Evolutionary conservation across 495 filamentous ascomycete genomes (phyloP).

Genomic region (Daldinia vernicosa): DNA sequence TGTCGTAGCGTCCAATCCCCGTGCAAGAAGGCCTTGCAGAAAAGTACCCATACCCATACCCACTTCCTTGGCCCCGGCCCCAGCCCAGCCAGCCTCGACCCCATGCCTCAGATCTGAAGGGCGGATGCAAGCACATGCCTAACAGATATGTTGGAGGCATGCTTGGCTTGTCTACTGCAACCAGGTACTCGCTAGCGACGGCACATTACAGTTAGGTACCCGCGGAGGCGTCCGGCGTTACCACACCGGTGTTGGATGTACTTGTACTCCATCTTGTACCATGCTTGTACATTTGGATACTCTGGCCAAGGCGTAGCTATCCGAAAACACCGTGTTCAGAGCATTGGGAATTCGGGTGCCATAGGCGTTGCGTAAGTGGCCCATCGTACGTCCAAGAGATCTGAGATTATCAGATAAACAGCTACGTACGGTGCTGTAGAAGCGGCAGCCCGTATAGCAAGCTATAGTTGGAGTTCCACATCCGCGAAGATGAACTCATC

Average conservation of each 20-base stretch:
- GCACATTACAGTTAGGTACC: constrained; percentile 33
- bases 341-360: constrained; percentile 28
- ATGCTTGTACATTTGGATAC: constrained; percentile 20
- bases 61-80: constrained; percentile 16
- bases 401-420: constrained; percentile 17
- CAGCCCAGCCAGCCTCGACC: constrained; percentile 14
- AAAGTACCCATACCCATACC: constrained; percentile 39
- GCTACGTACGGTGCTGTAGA: constrained; percentile 12
- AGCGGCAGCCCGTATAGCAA: constrained; percentile 1
- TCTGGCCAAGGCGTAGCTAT: constrained; percentile 32
- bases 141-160: constrained; percentile 24
- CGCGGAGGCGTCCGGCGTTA: constrained; percentile 37
- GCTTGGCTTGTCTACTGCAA: constrained; percentile 29
- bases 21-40: constrained; percentile 28
- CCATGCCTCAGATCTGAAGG: constrained; percentile 34
- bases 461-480: constrained; percentile 15
- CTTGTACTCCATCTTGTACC: constrained; percentile 24
- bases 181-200: constrained; percentile 29
- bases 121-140: constrained; percentile 28
- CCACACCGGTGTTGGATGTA: constrained; percentile 25
- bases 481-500: constrained; percentile 16
- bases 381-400: constrained; percentile 39
- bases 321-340: constrained; percentile 31
- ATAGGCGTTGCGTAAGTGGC: constrained; percentile 22
- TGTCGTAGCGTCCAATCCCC: constrained; percentile 17